Evolutionary conservation across 441 rosid genomes (phyloP), one percentile per base, ranked within the genome.

Genomic region (Melastoma candidum): DNA sequence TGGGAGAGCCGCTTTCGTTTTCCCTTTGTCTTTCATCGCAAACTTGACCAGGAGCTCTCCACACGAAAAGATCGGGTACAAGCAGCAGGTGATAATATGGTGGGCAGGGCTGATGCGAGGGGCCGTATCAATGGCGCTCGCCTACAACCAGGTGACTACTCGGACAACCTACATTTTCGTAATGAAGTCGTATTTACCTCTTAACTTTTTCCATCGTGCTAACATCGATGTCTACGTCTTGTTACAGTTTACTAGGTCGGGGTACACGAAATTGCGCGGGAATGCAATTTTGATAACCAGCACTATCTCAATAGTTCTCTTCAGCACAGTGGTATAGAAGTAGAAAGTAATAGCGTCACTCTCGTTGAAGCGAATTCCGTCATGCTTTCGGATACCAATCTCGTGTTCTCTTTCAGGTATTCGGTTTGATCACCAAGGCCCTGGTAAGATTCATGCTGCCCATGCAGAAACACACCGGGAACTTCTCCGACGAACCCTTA

Each of bases 41-140:
- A 62, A 62, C 55, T 24, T 62, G 29, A 49, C 49, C 17, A 56
- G 25, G 24, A 61, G 48, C 13, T 54, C 55, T 22, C 49, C 60
- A 4, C 44, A 12, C 45, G 50, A 55, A 4, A 48, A 27, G 49
- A 62, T 62, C 17, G 27, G 50, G 12, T 32, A 54, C n/a, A 62
- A 62, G 66, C 66, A 62, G 26, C 66, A 62, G 66, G 49, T 54
- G 17, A 55, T 47, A 1, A 62, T 62, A 55, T 62, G 66, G 66
- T 62, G 66, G 66, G 53, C 66, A 7, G 60, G 66, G 22, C 59
- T 62, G 29, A 62, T 62, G 66, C 65, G 59, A 41, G 65, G 65
- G 47, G 58, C 65, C 43, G 65, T 61, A 44, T 61, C 65, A 12
- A 54, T 61, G 65, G 65, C 65, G 4, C 65, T 61, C 39, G 59